Conservation (phyloP, 768 basidiomycete genomes). For the Boletellus ananiceps region DNA sequence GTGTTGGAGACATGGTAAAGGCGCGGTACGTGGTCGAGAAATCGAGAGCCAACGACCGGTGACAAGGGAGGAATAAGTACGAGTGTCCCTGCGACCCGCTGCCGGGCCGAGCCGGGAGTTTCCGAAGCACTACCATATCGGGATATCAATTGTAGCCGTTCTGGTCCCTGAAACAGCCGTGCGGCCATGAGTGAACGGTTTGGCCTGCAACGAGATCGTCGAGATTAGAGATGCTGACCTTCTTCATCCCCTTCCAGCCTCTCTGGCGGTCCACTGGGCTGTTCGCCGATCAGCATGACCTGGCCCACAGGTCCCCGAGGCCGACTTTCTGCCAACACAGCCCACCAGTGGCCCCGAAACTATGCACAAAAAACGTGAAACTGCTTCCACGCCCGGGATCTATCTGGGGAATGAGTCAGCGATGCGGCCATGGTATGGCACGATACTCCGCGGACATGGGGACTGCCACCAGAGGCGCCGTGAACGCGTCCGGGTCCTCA, state of each 20-base stretch:
- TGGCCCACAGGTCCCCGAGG: neutral
- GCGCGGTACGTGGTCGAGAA: conserved; percentile 11
- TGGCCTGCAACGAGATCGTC: conserved; percentile 14
- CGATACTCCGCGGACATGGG: conserved; percentile 27
- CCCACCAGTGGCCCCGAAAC: conserved; percentile 1
- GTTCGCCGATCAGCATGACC: conserved; percentile 21
- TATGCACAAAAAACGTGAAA: conserved; percentile 4
- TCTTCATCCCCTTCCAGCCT: conserved; percentile 4
- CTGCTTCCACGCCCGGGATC: conserved; percentile 3
- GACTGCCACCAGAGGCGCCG: conserved; percentile 7
- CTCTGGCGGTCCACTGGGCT: conserved; percentile 4
- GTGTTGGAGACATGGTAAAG: conserved; percentile 26
- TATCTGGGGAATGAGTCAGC: conserved; percentile 7
- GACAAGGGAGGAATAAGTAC: conserved; percentile 28
- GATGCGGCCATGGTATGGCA: conserved; percentile 2
- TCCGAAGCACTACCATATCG: conserved; percentile 26
- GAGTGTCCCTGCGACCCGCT: neutral
- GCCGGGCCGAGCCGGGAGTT: conserved; percentile 28
- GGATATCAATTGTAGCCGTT: conserved; percentile 18
- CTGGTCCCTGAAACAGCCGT: conserved; percentile 26
- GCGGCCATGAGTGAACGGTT: neutral
- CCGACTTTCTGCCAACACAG: too few relatives aligned
- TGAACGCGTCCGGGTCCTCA: conserved; percentile 14
- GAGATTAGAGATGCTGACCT: conserved; percentile 14
- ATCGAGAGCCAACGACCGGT: neutral